Base-by-base conservation (phyloP, 495 filamentous ascomycete genomes). In the Talaromyces trachyspermus region DNA sequence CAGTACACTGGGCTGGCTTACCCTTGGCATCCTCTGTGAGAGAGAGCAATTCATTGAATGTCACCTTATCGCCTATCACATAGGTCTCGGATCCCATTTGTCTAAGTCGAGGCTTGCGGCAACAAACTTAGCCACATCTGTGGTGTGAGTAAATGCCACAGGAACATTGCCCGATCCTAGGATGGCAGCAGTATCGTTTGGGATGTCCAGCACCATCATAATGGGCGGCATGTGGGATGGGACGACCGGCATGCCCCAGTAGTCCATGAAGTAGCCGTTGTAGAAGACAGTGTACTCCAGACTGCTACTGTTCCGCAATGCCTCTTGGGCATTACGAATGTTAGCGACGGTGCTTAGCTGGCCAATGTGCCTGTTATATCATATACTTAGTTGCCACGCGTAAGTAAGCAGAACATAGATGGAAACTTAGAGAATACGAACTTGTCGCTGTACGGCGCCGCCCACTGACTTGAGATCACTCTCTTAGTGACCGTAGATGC, bases 201-300 rank as follows among this genome's bases (percentile, higher is more conserved):
- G 27, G 3, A 78, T 66, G 51, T 80, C 69, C 12, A 78, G 50
- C 12, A 74, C 67, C 14, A 77, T 60, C 1, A 59, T 57, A 6
- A 58, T 56, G 2, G 65, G 71, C 5, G 56, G 46, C 6, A 69
- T 54, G 50, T 77, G 57, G 18, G 70, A 72, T 49, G 57, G 50
- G 36, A 71, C 50, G 24, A 61, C 43, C 15, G 72, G 75, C 59
- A 75, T 66, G 24, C 68, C 71, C 57, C 61, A 79, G 54, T 77
- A 78, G 52, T 81, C 75, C 59, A 78, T 68, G 50, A 79, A 78
- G 54, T 67, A 71, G 2, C 75, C 78, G 20, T 65, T 71, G 29
- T 65, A 58, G 25, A 79, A 62, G 4, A 61, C 55, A 23, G 76
- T 81, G 37, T 59, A 75, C 48, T 77, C 60, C 14, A 80, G 65